phyloP scores from a whole-genome alignment of 768 basidiomycete species.

The Hysterangium stoloniferum region DNA sequence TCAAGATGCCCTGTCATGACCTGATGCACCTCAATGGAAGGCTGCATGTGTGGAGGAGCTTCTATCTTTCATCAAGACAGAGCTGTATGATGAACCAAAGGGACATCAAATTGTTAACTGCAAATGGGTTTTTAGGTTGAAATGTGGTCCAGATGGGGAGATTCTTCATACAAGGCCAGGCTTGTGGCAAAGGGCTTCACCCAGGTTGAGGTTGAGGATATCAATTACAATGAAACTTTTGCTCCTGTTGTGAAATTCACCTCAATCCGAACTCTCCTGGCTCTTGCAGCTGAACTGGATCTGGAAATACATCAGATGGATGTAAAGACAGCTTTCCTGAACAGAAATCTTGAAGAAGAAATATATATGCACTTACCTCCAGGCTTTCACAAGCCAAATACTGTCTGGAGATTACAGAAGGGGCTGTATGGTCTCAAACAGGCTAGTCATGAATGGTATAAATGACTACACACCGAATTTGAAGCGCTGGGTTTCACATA shows the following conservation, averaged over 20 bases:
- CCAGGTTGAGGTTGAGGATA: neutral
- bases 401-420: conserved; percentile 16
- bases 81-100: conserved; percentile 12
- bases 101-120: conserved; percentile 26
- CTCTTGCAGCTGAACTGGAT: conserved; percentile 10
- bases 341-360: conserved; percentile 22
- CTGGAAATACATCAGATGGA: conserved; percentile 26
- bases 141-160: conserved; percentile 29
- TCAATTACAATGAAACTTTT: neutral
- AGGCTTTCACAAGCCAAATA: conserved; percentile 17
- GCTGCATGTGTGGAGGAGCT: neutral
- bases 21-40: no score
- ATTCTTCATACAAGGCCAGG: conserved; percentile 33
- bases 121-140: conserved; percentile 32
- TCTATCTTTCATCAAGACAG: neutral
- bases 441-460: conserved; percentile 27
- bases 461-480: conserved; percentile 23
- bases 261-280: conserved; percentile 28
- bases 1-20: neutral
- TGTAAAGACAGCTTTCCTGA: conserved; percentile 21
- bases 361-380: conserved; percentile 23
- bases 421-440: conserved; percentile 33
- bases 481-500: conserved; percentile 23
- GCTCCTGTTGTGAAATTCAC: conserved; percentile 26
- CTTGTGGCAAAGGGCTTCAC: conserved; percentile 32